These are phyloP conservation scores for Lentinula aciculospora DNA, from an alignment of 768 basidiomycete species.

Conservation along the genomic window DNA sequence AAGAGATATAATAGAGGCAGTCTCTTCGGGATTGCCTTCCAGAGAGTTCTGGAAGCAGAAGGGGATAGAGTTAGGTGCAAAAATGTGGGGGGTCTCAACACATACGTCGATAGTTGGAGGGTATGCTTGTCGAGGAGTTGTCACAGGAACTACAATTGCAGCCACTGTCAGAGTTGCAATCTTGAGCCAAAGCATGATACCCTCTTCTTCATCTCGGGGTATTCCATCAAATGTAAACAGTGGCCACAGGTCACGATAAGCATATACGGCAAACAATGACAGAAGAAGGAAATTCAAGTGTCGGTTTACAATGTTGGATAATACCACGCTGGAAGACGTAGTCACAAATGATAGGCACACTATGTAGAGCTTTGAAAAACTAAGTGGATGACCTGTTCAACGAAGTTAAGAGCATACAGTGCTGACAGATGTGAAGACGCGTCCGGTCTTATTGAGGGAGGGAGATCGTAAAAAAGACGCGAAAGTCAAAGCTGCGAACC, in stretches of 20 bases:
- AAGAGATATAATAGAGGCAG: conserved; percentile 38
- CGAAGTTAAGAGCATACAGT: not conserved
- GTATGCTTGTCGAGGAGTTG: conserved; percentile 46
- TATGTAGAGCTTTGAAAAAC: not conserved
- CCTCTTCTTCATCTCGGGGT: conserved; percentile 40
- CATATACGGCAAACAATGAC: conserved; percentile 35
- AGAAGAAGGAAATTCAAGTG: conserved; percentile 24
- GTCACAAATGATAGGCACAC: not conserved
- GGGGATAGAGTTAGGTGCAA: conserved; percentile 6
- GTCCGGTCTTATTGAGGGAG: not conserved
- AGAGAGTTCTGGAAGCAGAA: conserved; percentile 20
- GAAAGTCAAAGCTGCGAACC: not conserved
- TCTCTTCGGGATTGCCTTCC: conserved; percentile 40
- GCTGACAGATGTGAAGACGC: not conserved
- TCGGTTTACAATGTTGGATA: not conserved
- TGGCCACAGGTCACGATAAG: conserved; percentile 54
- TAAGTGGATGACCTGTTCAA: not conserved
- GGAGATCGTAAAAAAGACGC: not conserved
- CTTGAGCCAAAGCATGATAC: conserved; percentile 44
- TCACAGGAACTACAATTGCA: conserved; percentile 43
- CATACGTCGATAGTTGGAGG: conserved; percentile 38
- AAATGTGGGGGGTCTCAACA: not conserved
- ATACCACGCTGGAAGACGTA: not conserved
- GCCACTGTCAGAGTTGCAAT: conserved; percentile 35
- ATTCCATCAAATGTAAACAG: conserved; percentile 39